These are phyloP conservation scores for Xylaria sp. DNA, from an alignment of 2,329 filamentous ascomycete species.

Conservation along the genomic window DNA sequence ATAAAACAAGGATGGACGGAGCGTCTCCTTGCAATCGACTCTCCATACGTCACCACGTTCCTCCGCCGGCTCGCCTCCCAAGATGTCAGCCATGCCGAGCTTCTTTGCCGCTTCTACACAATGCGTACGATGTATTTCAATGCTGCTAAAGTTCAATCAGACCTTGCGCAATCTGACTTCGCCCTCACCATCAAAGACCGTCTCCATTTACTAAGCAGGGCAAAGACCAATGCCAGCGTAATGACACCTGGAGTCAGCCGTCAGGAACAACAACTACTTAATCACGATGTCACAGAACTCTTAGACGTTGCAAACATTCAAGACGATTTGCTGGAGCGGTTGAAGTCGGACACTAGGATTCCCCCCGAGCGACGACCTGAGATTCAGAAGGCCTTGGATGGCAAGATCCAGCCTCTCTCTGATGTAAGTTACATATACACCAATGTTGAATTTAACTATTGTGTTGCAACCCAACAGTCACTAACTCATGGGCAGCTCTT, in stretches of 20 bases:
- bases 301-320: slow-evolving; percentile 96
- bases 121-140: slow-evolving; percentile 85
- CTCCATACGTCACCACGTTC: slow-evolving; percentile 86
- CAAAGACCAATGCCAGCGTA: slow-evolving; percentile 91
- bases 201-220: slow-evolving; percentile 88
- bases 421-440: slow-evolving; percentile 64
- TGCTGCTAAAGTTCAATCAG: slow-evolving; percentile 85
- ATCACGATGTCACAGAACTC: slow-evolving; percentile 85
- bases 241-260: slow-evolving; percentile 79
- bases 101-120: slow-evolving; percentile 92
- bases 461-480: neutral
- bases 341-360: slow-evolving; percentile 78
- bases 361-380: slow-evolving; percentile 69
- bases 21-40: slow-evolving; percentile 84
- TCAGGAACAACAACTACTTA: slow-evolving; percentile 83
- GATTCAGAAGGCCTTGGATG: slow-evolving; percentile 76
- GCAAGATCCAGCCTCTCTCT: slow-evolving; percentile 79
- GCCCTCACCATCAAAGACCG: slow-evolving; percentile 81
- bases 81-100: slow-evolving; percentile 82
- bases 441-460: neutral
- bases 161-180: slow-evolving; percentile 86
- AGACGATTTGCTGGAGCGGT: slow-evolving; percentile 84
- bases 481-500: slow-evolving; percentile 71
- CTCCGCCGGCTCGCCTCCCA: slow-evolving; percentile 78
- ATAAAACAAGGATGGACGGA: slow-evolving; percentile 85